Evolutionary conservation across 768 basidiomycete genomes (phyloP).

Genomic region (Cubamyces lactineus): DNA sequence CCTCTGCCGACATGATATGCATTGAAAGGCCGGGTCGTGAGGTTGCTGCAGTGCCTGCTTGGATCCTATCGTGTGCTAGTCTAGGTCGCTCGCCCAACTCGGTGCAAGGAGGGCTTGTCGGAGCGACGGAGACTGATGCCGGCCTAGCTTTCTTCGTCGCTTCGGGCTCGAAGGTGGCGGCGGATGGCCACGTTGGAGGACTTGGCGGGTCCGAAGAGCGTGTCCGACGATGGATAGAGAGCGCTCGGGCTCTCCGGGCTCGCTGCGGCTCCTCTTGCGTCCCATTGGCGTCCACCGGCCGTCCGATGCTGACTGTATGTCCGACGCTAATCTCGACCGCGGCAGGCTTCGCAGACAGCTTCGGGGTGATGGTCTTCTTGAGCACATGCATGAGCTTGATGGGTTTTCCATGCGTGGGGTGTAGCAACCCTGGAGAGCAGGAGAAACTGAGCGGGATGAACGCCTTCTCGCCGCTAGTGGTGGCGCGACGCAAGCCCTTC

Average conservation of each 20-base stretch:
- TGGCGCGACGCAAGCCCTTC: slow-evolving; percentile 35
- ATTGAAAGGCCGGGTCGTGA: background rate
- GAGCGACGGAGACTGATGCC: slow-evolving; percentile 10
- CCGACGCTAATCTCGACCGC: slow-evolving; percentile 44
- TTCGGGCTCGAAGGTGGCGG: background rate
- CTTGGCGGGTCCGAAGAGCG: slow-evolving; percentile 16
- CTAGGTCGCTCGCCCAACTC: background rate
- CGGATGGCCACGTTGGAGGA: background rate
- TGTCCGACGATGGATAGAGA: slow-evolving; percentile 7
- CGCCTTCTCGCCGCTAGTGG: slow-evolving; percentile 60
- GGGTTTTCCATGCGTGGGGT: slow-evolving; percentile 61
- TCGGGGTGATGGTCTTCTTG: slow-evolving; percentile 69
- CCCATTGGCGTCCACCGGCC: too few relatives aligned
- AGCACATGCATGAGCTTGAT: slow-evolving; percentile 69
- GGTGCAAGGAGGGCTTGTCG: background rate
- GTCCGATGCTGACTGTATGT: slow-evolving; percentile 14
- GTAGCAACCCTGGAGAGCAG: slow-evolving; percentile 70
- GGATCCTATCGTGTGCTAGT: background rate
- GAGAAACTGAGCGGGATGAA: slow-evolving; percentile 75
- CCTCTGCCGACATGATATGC: slow-evolving; percentile 19
- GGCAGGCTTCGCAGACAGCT: slow-evolving; percentile 54
- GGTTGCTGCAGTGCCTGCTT: background rate
- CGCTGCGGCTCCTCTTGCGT: too few relatives aligned
- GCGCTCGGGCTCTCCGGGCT: background rate
- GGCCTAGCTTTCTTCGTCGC: slow-evolving; percentile 3